Conservation (phyloP, 2,329 filamentous ascomycete species). For the Pseudocercospora cruenta region DNA sequence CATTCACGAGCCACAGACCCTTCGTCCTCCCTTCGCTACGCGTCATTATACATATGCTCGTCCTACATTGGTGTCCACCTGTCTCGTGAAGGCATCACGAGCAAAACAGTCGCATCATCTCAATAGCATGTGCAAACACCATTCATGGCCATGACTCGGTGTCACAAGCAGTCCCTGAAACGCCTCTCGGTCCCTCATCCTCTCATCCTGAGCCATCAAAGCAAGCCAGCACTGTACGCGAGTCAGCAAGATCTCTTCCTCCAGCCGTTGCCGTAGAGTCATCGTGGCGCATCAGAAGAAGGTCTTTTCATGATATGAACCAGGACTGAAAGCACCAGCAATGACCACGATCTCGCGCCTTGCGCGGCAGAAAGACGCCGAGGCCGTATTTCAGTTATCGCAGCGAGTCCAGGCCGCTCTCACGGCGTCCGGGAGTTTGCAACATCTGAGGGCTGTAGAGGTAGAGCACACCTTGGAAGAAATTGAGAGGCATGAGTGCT, state of each 20-base stretch:
- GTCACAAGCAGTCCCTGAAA: background rate
- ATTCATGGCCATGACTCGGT: slow-evolving; percentile 2
- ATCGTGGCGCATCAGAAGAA: background rate
- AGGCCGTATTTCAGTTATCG: slow-evolving; percentile 13
- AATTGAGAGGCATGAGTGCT: slow-evolving; percentile 1
- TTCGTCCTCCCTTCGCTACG: background rate
- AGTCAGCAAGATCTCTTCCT: background rate
- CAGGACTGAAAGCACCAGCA: background rate
- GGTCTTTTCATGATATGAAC: background rate
- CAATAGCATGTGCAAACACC: background rate
- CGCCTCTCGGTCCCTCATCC: background rate
- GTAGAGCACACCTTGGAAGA: background rate
- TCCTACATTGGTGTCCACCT: background rate
- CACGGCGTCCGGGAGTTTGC: slow-evolving; percentile 18
- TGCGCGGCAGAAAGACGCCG: background rate
- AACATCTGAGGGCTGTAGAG: slow-evolving; percentile 9
- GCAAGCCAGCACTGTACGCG: background rate
- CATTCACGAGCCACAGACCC: slow-evolving; percentile 9
- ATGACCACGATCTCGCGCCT: background rate
- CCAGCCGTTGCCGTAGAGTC: background rate
- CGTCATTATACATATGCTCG: slow-evolving; percentile 1
- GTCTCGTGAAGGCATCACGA: background rate
- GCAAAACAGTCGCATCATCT: background rate
- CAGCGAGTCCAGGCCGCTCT: slow-evolving; percentile 11
- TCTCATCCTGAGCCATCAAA: background rate